Base-by-base conservation (phyloP, 2,329 filamentous ascomycete species). In the Amesomyces nigricolor region DNA sequence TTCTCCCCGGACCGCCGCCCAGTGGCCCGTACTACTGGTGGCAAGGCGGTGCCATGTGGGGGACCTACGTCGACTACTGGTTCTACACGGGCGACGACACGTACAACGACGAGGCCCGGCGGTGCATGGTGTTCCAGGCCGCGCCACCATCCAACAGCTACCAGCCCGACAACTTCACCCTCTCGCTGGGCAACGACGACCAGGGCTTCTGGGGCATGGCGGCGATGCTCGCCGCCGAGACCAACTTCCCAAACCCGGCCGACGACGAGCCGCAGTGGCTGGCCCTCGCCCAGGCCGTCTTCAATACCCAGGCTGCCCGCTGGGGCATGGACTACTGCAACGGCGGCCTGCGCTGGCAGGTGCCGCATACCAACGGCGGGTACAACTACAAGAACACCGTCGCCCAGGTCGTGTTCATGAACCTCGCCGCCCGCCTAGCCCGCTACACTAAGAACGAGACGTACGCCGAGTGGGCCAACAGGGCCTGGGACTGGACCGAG, bases 141-240 rank as follows among this genome's bases (percentile, higher is more conserved):
- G 64, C 61, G 14, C 14, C 64, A 2, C 64, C 65, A 1, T 45
- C 54, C 10, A 65, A 66, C 55, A 61, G 58, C 48, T 69, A 63
- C 58, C 64, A 65, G 66, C 64, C 65, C 8, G 45, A 30, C 14
- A 68, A 68, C 57, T 68, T 64, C 65, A 66, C 66, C n/a, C 59
- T 62, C 8, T 67, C 66, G 17, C 59, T 68, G 26, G 67, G 67
- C 9, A 86, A 86, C 64, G 83, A 86, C 60, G 83, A 86, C 63
- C 83, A 87, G 69, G 79, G 75, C 10, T 85, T 85, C 69, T 87
- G 83, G 83, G 83, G 78, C 50, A 78, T 86, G 61, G 71, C 77
- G 14, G 77, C 77, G 22, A 76, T 82, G 71, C 72, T 73, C 19
- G 79, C 79, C 2, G 77, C 76, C 17, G 79, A 82, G 63, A 65